Base-by-base conservation (phyloP, 148 eudicot genomes). In the Polygonum aviculare region DNA sequence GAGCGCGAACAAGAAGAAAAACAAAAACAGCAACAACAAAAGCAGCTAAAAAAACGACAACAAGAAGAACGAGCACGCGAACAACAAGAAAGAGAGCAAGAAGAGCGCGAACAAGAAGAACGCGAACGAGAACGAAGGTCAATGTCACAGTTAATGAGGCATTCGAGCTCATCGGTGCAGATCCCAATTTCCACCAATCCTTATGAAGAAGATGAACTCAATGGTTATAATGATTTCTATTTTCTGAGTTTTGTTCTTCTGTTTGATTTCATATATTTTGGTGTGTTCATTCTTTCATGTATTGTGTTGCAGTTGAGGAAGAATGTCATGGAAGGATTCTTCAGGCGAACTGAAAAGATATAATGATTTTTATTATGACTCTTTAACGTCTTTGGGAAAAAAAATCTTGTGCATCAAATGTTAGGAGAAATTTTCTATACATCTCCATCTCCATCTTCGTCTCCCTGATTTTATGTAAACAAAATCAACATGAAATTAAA, bases 311-410 rank as follows among this genome's bases (percentile, higher is more conserved):
- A 90, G 98, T 77, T 80, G 88, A 87, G 78, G 90, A 90, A 80
- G 91, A 91, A 78, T 83, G 80, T 74, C 82, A 87, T 36, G 92
- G 87, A 82, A 86, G 87, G 82, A 83, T 84, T 38, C 87, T 88
- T 49, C 94, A 93, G 63, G 75, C 93, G 41, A 89, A 91, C 82
- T 93, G 83, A 90, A 67, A 78, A 73, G 49, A 73, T 14, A 33
- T 38, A 19, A 36, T 6, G 7, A 6, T 44, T 44, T 44, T 6
- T 8, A 8, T 44, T 44, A 6, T 44, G 31, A 38, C 35, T 26
- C 36, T 3, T 10, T 2, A 12, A 2, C 15, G 72, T 36, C 72
- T 35, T 16, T 10, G 12, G 12, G 36, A 15, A 67, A 67, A 67
- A 0, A 4, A 12, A 33, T 33, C 39, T 63, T 33, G 33, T 63